Base-by-base conservation (phyloP, 306 rosid species). In the Adenanthera pavonina region DNA sequence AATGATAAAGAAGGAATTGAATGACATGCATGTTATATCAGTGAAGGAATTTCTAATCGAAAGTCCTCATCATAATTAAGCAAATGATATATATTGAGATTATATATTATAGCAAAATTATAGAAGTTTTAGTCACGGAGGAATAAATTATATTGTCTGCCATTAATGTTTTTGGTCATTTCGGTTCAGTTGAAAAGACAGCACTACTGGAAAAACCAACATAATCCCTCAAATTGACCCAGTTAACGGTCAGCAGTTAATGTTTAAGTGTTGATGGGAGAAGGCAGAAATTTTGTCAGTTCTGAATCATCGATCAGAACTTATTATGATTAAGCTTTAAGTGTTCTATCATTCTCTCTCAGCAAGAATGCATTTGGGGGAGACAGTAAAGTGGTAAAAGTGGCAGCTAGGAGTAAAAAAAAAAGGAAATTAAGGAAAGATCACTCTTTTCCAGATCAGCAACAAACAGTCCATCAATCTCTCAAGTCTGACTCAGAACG, bases 111-210 rank as follows among this genome's bases (percentile, higher is more conserved):
- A n/a, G 71, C 54, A 46, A 73, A 78, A 79, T 25, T 25, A 79
- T 75, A 30, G 68, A 70, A 83, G 67, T 35, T 65, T 64, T 53
- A 64, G 81, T 77, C 78, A 76, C 75, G 17, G 40, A 82, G 19
- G 40, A 81, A 75, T 75, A 76, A 86, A 80, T 81, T 60, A 73
- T 83, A 74, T 13, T 79, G 88, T 82, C 87, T 84, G 92, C 84
- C 85, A 84, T 73, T 86, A 86, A 13, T 62, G 3, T 73, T 71
- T 73, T 3, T 67, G 51, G 54, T 35, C 62, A 38, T 79, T 84
- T 78, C 75, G 52, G 44, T 66, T 78, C 68, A 83, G 49, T 79
- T 82, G 90, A 91, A 84, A 85, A 74, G 94, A 90, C 89, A 85
- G 84, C 91, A 89, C 86, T 75, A 83, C 25, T 67, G 48, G 62